Evolutionary conservation across 1,284 basidiomycete species (phyloP), one percentile per base, ranked within the genome.

Genomic region (Lentinus polychrous): DNA sequence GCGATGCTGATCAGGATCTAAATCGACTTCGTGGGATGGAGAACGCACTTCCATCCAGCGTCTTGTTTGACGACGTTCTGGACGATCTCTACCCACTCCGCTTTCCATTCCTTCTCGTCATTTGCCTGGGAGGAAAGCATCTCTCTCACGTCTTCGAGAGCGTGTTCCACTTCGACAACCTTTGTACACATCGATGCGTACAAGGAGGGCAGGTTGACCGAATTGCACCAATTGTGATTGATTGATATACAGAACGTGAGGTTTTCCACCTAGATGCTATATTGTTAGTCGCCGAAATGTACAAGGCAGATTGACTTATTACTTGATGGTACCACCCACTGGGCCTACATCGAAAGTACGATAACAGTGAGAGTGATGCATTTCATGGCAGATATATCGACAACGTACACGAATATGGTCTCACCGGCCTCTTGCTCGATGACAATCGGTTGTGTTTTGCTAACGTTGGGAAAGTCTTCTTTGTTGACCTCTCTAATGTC

Each of bases 191-290:
- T 65, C 0, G 62, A 60, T 2, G 48, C 44, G 44, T 65, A 65
- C n/a, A 65, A 53, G 7, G 58, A 57, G 8, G 59, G 61, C 1
- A 65, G 53, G 49, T 62, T 63, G 36, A 59, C 55, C 11, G 63
- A 52, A 58, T 65, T 65, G 55, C 60, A 65, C 63, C 63, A 65
- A 51, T 65, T 65, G 57, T 65, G 63, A 43, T 65, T 65, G 54
- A 65, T 61, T 1, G 63, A 65, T 20, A 65, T 59, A 50, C 63
- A 65, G 6, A 48, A 53, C 2, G 63, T 65, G 23, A 65, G 50
- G 46, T 65, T 65, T 45, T 61, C 61, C 6, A 64, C 62, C 53
- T 57, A 14, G n/a, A 34, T 22, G 10, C 31, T 23, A 32, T 45
- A 22, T 6, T 5, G 22, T 40, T 6, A 40, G 39, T 17, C 20